A percentile compares a stretch with the other conserved stretches of the same genome.
phyloP scores from a whole-genome alignment of 2,329 filamentous ascomycete genomes.

The Monascus ruber region DNA sequence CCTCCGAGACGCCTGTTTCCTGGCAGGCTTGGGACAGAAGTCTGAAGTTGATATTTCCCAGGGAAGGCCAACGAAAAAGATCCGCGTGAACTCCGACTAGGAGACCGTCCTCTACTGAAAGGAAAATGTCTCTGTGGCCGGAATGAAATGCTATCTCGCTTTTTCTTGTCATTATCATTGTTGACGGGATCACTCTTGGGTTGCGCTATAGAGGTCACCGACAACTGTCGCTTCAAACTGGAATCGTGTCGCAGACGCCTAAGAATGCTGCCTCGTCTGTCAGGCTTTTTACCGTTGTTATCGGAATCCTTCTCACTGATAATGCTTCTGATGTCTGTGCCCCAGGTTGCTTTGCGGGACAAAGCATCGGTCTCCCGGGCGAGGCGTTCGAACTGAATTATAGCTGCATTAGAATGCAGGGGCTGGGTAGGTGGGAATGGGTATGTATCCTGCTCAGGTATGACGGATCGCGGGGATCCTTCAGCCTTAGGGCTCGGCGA shows the following conservation, averaged over 20 bases:
- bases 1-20: constrained; percentile 36
- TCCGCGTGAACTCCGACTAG: constrained; percentile 27
- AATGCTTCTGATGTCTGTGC: constrained; percentile 36
- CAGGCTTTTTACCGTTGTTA: constrained; percentile 21
- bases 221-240: constrained; percentile 35
- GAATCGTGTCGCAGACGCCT: constrained; percentile 5
- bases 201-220: constrained; percentile 19
- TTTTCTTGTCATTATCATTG: constrained; percentile 10
- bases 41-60: constrained; percentile 47
- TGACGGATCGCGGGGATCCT: constrained; percentile 8
- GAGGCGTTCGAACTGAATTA: constrained; percentile 39
- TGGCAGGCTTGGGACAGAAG: constrained; percentile 28
- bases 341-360: constrained; percentile 45
- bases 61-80: constrained; percentile 32
- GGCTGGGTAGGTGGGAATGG: constrained; percentile 27
- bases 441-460: constrained; percentile 15
- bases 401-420: constrained; percentile 44
- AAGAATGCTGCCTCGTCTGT: constrained; percentile 37
- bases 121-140: constrained; percentile 13
- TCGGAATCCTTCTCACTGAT: background rate
- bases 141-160: constrained; percentile 18
- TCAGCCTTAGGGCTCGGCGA: constrained; percentile 13
- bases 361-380: constrained; percentile 42
- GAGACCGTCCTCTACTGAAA: constrained; percentile 27
- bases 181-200: constrained; percentile 14